Evolutionary conservation across 805 yeast species (phyloP).

Genomic region (Saccharomycopsis schoenii): DNA sequence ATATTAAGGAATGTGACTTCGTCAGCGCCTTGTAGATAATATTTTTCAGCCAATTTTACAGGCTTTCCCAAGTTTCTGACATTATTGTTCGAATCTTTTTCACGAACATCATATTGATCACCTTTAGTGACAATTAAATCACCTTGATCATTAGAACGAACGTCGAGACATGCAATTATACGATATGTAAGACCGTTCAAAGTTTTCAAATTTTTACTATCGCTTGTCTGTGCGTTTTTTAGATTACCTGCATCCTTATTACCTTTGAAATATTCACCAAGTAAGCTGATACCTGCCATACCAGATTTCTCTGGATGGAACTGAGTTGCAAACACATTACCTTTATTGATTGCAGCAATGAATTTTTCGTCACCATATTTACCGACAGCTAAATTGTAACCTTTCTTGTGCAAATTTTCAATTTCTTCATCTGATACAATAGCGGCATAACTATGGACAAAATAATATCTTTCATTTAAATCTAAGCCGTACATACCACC

Average conservation of each 20-base stretch:
- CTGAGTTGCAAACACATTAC: conserved; percentile 87
- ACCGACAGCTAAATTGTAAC: conserved; percentile 45
- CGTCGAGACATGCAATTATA: conserved; percentile 93
- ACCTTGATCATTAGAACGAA: conserved; percentile 89
- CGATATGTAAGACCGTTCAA: conserved; percentile 68
- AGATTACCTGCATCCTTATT: conserved; percentile 18
- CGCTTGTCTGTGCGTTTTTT: conserved; percentile 19
- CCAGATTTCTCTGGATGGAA: conserved; percentile 99
- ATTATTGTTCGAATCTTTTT: conserved; percentile 38
- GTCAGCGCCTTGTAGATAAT: conserved; percentile 92
- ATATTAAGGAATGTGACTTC: conserved; percentile 92
- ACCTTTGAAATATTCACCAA: conserved; percentile 55
- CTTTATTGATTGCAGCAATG: conserved; percentile 70
- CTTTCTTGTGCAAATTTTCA: conserved; percentile 26
- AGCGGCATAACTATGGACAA: conserved; percentile 91
- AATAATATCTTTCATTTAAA: conserved; percentile 68
- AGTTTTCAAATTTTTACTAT: conserved; percentile 26
- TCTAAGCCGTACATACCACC: conserved; percentile 48
- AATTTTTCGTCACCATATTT: conserved; percentile 63
- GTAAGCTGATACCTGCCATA: conserved; percentile 69
- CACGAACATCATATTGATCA: conserved; percentile 96
- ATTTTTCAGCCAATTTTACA: conserved; percentile 82
- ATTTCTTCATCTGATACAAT: conserved; percentile 36
- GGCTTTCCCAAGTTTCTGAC: conserved; percentile 96
- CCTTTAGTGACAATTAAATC: conserved; percentile 98